Percentiles rank a stretch among this genome's conserved stretches.
Evolutionary conservation across 352 stramenopile species (phyloP).

Genomic region (Blastocystis sp.): DNA sequence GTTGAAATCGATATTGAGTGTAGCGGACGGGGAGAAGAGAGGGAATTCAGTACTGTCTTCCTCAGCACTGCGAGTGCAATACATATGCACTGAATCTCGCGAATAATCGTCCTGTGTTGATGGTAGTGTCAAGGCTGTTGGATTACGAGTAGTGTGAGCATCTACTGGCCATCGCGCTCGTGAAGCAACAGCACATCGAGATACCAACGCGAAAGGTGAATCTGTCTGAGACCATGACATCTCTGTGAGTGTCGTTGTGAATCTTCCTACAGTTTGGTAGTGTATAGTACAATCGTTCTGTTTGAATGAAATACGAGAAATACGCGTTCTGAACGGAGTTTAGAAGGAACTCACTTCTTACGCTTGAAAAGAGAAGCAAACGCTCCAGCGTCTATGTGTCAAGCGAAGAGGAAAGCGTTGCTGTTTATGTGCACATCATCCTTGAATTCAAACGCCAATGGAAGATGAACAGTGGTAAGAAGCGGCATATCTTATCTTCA

Average conservation of each 20-base stretch:
- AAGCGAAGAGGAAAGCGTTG: no score
- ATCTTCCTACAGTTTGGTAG: no score
- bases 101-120: neutral
- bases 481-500: no score
- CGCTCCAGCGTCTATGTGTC: no score
- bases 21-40: constrained; percentile 31
- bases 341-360: no score
- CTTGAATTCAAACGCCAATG: no score
- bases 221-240: constrained; percentile 16
- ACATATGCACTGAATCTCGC: neutral
- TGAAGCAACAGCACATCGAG: constrained; percentile 3
- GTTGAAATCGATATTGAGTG: neutral
- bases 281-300: no score
- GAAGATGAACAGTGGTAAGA: no score
- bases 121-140: neutral
- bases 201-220: constrained; percentile 17
- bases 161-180: constrained; percentile 34
- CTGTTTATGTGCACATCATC: no score
- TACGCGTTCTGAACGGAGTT: no score
- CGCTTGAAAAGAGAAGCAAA: no score
- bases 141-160: constrained; percentile 34
- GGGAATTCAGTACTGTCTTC: constrained; percentile 19
- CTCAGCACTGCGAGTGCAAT: constrained; percentile 11
- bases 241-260: neutral
- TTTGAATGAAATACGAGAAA: no score